A percentile compares a stretch with the other conserved stretches of the same genome.
Evolutionary conservation across 176 grass and related monocot species (phyloP).

Genomic region (Musa itinerans): DNA sequence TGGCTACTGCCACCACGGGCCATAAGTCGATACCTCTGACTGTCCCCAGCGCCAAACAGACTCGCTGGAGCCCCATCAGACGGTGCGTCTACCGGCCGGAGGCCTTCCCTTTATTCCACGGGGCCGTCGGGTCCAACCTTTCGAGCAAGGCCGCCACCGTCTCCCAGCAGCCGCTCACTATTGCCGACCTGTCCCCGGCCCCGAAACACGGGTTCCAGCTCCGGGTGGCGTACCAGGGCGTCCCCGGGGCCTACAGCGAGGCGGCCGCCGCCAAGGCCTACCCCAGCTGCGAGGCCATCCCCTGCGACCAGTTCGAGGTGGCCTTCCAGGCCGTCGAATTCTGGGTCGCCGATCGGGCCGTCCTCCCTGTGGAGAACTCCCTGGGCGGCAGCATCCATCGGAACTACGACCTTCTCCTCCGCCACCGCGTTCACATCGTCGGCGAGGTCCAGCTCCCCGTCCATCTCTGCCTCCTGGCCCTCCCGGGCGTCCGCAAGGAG

Average conservation of each 20-base stretch:
- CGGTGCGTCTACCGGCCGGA: constrained; percentile 5
- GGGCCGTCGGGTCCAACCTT: constrained; percentile 30
- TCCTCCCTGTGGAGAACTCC: constrained; percentile 19
- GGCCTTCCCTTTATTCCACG: constrained; percentile 43
- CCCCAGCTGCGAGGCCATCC: constrained; percentile 15
- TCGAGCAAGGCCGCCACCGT: constrained; percentile 62
- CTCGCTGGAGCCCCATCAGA: background rate
- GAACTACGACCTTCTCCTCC: constrained; percentile 19
- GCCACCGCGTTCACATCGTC: constrained; percentile 16
- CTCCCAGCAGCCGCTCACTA: constrained; percentile 9
- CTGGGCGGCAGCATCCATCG: constrained; percentile 20
- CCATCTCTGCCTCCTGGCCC: constrained; percentile 7
- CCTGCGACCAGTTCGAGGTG: constrained; percentile 22
- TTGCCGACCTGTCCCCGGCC: constrained; percentile 8
- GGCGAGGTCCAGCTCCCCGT: constrained; percentile 15
- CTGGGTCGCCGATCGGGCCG: constrained; percentile 15
- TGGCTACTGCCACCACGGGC: background rate
- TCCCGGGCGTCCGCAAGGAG: constrained; percentile 14
- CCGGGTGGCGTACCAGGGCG: constrained; percentile 17
- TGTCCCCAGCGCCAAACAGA: background rate
- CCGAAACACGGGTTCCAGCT: constrained; percentile 12
- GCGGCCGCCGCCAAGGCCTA: constrained; percentile 12
- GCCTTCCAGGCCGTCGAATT: constrained; percentile 15
- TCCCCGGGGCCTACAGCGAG: constrained; percentile 22
- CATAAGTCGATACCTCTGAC: background rate